phyloP scores from a whole-genome alignment of 352 stramenopile genomes.

The Pythium periplocum region DNA sequence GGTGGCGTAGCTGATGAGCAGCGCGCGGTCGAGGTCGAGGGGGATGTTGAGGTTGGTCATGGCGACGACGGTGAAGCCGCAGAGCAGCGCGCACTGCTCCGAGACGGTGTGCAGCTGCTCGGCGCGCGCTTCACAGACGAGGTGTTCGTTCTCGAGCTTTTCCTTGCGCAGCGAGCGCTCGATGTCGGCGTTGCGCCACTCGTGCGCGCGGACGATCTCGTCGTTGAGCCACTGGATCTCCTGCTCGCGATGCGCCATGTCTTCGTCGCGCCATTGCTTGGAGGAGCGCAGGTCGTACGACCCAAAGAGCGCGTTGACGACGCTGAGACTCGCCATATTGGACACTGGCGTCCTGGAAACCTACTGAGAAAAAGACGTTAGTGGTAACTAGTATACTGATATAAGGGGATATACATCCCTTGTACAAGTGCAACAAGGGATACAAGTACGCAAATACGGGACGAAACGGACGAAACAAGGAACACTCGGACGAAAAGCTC shows the following conservation, averaged over 20 bases:
- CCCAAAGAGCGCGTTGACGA: conserved; percentile 69
- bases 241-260: conserved; percentile 58
- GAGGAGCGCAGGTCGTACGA: conserved; percentile 73
- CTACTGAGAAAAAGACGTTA: no score
- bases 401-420: no score
- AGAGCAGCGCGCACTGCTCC: conserved; percentile 60
- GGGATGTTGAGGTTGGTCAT: conserved; percentile 61
- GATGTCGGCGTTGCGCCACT: conserved; percentile 63
- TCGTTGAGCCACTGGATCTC: conserved; percentile 78
- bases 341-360: not conserved
- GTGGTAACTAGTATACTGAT: no score
- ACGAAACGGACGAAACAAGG: no score
- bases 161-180: conserved; percentile 57
- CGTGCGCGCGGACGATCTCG: conserved; percentile 59
- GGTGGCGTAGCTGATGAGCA: conserved; percentile 46
- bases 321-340: conserved; percentile 38
- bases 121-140: conserved; percentile 52
- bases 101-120: conserved; percentile 69
- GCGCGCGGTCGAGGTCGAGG: conserved; percentile 12
- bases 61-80: conserved; percentile 62
- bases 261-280: conserved; percentile 74
- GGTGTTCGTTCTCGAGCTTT: conserved; percentile 61
- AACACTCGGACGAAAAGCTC: no score
- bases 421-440: no score
- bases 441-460: no score